These are phyloP conservation scores for Fusarium veterinarium DNA, from an alignment of 2,329 filamentous ascomycete genomes.

Conservation along the genomic window DNA sequence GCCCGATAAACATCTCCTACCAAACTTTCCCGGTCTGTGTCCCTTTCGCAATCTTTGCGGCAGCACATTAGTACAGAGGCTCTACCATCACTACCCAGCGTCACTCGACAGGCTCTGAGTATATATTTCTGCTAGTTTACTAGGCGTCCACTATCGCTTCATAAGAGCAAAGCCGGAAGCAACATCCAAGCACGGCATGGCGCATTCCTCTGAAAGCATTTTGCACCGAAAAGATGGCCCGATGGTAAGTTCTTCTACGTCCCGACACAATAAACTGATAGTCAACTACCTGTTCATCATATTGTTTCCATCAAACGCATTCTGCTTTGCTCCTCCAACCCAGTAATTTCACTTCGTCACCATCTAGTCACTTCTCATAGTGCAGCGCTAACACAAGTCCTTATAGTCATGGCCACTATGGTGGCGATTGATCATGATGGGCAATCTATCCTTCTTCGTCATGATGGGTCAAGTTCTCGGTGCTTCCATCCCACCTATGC, in stretches of 20 bases:
- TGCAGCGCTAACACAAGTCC: too few species aligned
- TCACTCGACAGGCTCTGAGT: accelerated
- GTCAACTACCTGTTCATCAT: neutral
- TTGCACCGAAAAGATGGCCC: neutral
- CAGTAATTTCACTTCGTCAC: too few species aligned
- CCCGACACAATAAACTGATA: neutral
- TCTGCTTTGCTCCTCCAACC: too few species aligned
- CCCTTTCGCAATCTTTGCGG: accelerated
- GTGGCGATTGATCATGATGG: neutral
- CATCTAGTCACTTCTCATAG: too few species aligned
- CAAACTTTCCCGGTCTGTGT: accelerated
- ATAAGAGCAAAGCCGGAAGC: accelerated
- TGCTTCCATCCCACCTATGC: neutral
- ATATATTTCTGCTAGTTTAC: accelerated
- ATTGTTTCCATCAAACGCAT: too few species aligned
- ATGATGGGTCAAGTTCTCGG: neutral
- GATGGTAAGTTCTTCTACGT: neutral
- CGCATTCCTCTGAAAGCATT: accelerated
- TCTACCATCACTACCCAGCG: accelerated
- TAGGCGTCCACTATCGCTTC: accelerated
- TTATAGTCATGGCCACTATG: neutral
- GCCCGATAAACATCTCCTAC: neutral
- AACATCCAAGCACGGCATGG: accelerated
- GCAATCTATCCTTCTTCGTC: neutral
- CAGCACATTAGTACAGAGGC: accelerated